These are phyloP conservation scores for Phaseolus lunatus DNA, from an alignment of 306 rosid genomes.

Conservation along the genomic window DNA sequence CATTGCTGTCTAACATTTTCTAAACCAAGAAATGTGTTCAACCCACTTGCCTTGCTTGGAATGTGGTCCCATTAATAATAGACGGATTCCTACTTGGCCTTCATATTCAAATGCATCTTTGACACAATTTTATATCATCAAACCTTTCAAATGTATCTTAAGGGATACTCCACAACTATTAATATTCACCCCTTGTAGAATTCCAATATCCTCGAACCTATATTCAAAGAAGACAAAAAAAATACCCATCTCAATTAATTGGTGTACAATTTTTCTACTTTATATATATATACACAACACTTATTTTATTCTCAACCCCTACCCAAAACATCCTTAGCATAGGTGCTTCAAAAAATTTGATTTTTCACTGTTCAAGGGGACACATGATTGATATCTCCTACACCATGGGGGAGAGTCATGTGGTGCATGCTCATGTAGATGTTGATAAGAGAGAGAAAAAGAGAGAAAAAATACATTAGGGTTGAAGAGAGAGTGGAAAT, in stretches of 20 bases:
- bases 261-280: background rate
- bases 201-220: constrained; percentile 43
- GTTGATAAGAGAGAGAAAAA: constrained; percentile 28
- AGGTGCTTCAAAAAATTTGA: constrained; percentile 14
- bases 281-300: background rate
- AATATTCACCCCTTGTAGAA: constrained; percentile 40
- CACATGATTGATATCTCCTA: constrained; percentile 32
- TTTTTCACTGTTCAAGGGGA: constrained; percentile 21
- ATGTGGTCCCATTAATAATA: constrained; percentile 57
- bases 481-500: constrained; percentile 26
- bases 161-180: constrained; percentile 48
- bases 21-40: constrained; percentile 49
- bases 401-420: background rate
- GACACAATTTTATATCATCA: constrained; percentile 8
- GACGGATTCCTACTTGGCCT: constrained; percentile 49
- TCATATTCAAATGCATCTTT: constrained; percentile 42
- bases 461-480: constrained; percentile 42
- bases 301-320: constrained; percentile 20
- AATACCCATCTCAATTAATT: constrained; percentile 39
- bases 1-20: constrained; percentile 50
- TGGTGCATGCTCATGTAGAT: constrained; percentile 9
- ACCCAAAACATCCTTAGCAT: background rate
- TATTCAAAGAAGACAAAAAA: constrained; percentile 28
- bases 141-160: constrained; percentile 41
- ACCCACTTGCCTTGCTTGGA: constrained; percentile 56